Evolutionary conservation across 108 stramenopile species (phyloP), one percentile per base, ranked within the genome.

Genomic region (Aurantiochytrium sp.): DNA sequence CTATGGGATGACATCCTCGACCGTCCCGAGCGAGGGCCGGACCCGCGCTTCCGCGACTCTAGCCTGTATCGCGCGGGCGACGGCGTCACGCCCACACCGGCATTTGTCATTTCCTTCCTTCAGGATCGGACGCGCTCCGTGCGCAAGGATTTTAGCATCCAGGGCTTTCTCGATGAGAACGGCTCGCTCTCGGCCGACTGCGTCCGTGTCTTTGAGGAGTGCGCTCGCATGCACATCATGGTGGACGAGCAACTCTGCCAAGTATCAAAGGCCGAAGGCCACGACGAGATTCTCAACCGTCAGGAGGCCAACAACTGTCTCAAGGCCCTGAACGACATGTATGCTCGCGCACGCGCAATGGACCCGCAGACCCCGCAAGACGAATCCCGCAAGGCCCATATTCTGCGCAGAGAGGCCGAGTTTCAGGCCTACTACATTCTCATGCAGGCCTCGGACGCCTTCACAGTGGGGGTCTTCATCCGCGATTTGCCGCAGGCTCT

Each of bases 171-270:
- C 27, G 73, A 41, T 6, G 73, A 81, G 24, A 81, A 81, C 1
- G 73, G 73, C 0, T 24, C 73, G 12, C 45, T 81, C 19, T 81
- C 73, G 24, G 73, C 21, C 12, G 24, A 41, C 0, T 81, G 73
- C 45, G 30, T 81, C 17, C 73, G 73, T 0, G 73, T 81, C 15
- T 81, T 81, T 42, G 73, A 81, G 3, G 73, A 81, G 24, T 81
- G 73, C 24, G 73, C 73, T 12, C 73, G 73, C 42, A 81, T 81
- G 73, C 73, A 81, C 73, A 81, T 81, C n/a, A 81, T 81, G 73
- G 42, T 48, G 0, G 73, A 81, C 73, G 42, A 81, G 17, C 39
- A 48, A 12, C 73, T 81, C 24, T 81, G 73, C 45, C 6, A 81
- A 10, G 45, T 41, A 6, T 48, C 73, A 12, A 81, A 81, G 45